Evolutionary conservation across 371 early-diverging fungal genomes (phyloP).

Genomic region (Mortierella sp.): DNA sequence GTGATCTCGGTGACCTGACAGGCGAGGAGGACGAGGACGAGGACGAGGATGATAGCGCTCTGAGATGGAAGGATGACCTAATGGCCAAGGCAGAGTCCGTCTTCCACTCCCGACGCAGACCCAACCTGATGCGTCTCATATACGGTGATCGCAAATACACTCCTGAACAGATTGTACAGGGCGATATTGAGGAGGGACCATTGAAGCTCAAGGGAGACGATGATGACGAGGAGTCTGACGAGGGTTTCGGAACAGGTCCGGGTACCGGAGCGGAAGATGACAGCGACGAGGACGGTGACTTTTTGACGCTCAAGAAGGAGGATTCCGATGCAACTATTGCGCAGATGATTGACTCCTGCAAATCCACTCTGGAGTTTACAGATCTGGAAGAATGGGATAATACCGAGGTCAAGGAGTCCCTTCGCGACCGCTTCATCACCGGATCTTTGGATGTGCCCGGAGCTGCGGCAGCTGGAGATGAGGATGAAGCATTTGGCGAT

Average conservation of each 20-base stretch:
- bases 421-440: conserved; percentile 88
- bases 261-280: conserved; percentile 57
- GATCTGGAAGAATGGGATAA: conserved; percentile 80
- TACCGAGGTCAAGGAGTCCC: conserved; percentile 77
- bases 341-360: conserved; percentile 76
- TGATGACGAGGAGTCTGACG: conserved; percentile 40
- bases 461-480: conserved; percentile 58
- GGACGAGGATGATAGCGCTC: conserved; percentile 64
- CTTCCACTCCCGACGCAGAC: conserved; percentile 69
- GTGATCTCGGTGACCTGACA: conserved; percentile 64
- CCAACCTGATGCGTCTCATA: conserved; percentile 89
- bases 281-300: conserved; percentile 70
- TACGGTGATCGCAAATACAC: conserved; percentile 72
- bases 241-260: conserved; percentile 52
- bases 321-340: conserved; percentile 34
- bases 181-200: conserved; percentile 59
- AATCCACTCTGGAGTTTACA: conserved; percentile 62
- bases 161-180: conserved; percentile 66
- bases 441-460: conserved; percentile 68
- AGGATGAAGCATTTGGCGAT: conserved; percentile 82
- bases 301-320: conserved; percentile 73
- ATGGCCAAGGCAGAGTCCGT: conserved; percentile 74
- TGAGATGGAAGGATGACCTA: conserved; percentile 82
- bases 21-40: conserved; percentile 63
- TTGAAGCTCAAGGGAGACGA: conserved; percentile 27